phyloP scores from a whole-genome alignment of 2,329 filamentous ascomycete species.

The Elsinoe necatrix region DNA sequence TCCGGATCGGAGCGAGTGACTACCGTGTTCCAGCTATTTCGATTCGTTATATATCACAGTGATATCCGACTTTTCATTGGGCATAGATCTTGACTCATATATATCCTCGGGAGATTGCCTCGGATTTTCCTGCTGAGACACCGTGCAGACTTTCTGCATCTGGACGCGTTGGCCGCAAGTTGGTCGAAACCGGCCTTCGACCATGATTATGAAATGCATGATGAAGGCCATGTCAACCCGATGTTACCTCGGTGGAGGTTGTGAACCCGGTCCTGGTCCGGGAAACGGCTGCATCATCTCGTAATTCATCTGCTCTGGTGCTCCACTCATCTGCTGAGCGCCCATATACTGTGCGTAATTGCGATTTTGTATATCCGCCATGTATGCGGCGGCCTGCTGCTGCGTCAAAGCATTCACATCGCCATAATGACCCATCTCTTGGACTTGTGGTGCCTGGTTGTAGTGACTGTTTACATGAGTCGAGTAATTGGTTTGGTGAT shows the following conservation, averaged over 20 bases:
- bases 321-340: neutral
- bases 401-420: neutral
- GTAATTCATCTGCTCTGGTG: neutral
- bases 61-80: no score
- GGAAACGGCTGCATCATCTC: slow-evolving; percentile 1
- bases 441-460: neutral
- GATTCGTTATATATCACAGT: no score
- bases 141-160: no score
- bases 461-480: neutral
- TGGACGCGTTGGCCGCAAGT: no score
- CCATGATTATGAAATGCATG: no score
- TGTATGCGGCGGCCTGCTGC: neutral
- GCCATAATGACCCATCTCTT: neutral
- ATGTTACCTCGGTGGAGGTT: neutral
- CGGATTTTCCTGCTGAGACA: no score
- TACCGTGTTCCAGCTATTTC: no score
- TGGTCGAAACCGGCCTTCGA: no score
- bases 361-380: neutral
- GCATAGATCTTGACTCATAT: no score
- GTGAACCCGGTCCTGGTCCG: neutral
- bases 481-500: neutral
- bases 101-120: no score
- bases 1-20: neutral
- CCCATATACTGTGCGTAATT: neutral
- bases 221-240: no score